phyloP scores from a whole-genome alignment of 805 yeast genomes.

The Pichia membranifaciens region DNA sequence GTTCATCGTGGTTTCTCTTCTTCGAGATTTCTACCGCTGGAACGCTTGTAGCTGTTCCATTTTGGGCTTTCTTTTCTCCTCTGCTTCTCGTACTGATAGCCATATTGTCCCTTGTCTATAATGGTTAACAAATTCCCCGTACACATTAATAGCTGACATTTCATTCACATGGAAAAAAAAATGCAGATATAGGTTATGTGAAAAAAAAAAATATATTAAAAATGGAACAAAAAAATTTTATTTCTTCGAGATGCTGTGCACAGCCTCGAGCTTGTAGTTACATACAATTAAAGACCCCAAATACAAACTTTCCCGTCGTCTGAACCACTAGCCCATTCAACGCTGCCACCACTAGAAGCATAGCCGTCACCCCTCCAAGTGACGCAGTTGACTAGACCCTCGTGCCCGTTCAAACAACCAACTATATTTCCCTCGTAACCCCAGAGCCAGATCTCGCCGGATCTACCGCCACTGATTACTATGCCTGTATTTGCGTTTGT shows the following conservation, averaged over 20 bases:
- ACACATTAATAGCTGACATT: no score
- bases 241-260: background rate
- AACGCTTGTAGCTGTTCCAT: background rate
- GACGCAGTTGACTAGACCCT: conserved; percentile 13
- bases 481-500: conserved; percentile 8
- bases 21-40: conserved; percentile 17
- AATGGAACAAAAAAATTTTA: background rate
- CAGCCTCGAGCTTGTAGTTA: background rate
- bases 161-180: no score
- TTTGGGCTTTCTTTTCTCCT: background rate
- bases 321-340: conserved; percentile 17
- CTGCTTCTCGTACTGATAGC: background rate
- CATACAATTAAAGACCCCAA: conserved; percentile 7
- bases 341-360: background rate
- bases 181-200: no score
- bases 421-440: conserved; percentile 14
- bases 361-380: conserved; percentile 13
- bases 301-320: conserved; percentile 15
- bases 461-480: conserved; percentile 13
- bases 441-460: conserved; percentile 18
- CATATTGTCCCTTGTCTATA: background rate
- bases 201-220: no score
- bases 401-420: conserved; percentile 11
- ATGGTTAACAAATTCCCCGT: no score
- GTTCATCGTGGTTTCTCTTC: conserved; percentile 22